A percentile compares a stretch with the other conserved stretches of the same genome.
Conservation (phyloP, 2,329 filamentous ascomycete genomes). For the Fusarium sp. region DNA sequence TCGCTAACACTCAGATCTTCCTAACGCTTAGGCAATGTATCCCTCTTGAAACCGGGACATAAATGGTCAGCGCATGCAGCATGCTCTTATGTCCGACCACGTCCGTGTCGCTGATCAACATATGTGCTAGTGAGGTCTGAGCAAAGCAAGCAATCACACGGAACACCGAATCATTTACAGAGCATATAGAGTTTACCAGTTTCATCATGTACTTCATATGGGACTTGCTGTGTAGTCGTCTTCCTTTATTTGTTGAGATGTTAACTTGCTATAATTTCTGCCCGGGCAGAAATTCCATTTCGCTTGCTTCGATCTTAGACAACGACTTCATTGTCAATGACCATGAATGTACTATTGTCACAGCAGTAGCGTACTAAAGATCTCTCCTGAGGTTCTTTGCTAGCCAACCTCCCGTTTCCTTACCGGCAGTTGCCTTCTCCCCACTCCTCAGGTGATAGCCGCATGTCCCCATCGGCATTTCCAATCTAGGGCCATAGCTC, state of each 20-base stretch:
- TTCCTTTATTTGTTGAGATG: neutral
- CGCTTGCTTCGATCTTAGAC: too few relatives aligned
- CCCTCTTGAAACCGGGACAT: too few relatives aligned
- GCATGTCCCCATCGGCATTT: neutral
- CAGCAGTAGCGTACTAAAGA: neutral
- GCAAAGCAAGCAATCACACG: neutral
- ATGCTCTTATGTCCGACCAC: neutral
- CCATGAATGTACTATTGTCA: neutral
- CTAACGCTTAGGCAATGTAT: neutral
- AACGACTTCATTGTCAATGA: accelerated
- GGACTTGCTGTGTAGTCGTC: neutral
- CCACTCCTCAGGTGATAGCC: neutral
- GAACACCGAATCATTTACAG: neutral
- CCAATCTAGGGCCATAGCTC: slow-evolving; percentile 73
- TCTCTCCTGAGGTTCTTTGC: neutral
- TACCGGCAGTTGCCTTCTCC: neutral
- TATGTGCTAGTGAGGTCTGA: neutral
- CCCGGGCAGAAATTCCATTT: neutral
- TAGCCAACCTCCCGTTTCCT: neutral
- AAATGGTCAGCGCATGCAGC: neutral
- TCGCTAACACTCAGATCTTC: neutral
- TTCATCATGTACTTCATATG: neutral
- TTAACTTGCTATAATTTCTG: neutral
- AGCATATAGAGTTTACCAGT: neutral
- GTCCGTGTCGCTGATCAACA: neutral